A percentile compares a stretch with the other conserved stretches of the same genome.
phyloP scores from a whole-genome alignment of 176 grass and related monocot species.

The Eremochloa ophiuroides region DNA sequence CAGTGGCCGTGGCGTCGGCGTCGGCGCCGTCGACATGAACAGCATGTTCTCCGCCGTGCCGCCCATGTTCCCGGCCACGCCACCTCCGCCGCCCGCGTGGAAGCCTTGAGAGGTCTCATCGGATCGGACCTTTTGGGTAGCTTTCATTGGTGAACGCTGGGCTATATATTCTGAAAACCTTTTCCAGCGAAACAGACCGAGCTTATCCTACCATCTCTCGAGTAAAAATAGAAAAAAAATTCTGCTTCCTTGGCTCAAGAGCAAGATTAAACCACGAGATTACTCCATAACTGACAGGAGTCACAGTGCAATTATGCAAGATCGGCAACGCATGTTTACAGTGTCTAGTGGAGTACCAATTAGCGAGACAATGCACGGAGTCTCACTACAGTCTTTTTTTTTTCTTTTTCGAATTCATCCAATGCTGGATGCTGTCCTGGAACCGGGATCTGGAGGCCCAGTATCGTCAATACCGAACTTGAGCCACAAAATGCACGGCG shows the following conservation, averaged over 20 bases:
- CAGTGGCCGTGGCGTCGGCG: conserved; percentile 35
- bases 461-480: neutral
- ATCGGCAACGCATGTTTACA: neutral
- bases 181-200: neutral
- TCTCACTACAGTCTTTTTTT: neutral
- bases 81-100: conserved; percentile 79
- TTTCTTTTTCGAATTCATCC: neutral
- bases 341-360: neutral
- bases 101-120: conserved; percentile 43
- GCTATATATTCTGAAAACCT: neutral
- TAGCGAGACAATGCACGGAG: too few species aligned
- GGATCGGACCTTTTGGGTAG: neutral
- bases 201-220: neutral
- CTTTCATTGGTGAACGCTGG: too few species aligned
- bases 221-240: neutral
- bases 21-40: conserved; percentile 73
- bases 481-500: neutral
- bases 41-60: conserved; percentile 94
- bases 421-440: neutral
- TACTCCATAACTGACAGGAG: neutral
- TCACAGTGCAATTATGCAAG: neutral
- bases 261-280: neutral
- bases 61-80: conserved; percentile 50
- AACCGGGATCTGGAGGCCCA: neutral
- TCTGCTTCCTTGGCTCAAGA: neutral